Evolutionary conservation across 2,329 filamentous ascomycete genomes (phyloP).

Genomic region (Dothideomycetidae sp.): DNA sequence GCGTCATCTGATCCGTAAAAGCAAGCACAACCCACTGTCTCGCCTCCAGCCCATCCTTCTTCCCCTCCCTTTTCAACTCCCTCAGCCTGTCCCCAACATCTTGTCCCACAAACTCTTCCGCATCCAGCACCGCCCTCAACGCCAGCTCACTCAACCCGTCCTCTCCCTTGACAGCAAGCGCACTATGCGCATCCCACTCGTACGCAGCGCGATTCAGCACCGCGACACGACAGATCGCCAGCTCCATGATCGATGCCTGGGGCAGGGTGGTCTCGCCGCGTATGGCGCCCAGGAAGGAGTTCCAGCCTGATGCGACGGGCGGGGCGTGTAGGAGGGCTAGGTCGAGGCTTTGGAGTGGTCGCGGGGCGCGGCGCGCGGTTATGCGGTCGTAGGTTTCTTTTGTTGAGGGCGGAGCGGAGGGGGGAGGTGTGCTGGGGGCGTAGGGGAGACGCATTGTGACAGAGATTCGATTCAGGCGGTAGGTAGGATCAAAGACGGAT

Average conservation of each 20-base stretch:
- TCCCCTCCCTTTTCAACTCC: slow-evolving; percentile 14
- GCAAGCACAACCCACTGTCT: slow-evolving; percentile 21
- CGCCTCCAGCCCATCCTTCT: slow-evolving; percentile 15
- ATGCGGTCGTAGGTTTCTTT: slow-evolving; percentile 47
- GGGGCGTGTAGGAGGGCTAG: slow-evolving; percentile 62
- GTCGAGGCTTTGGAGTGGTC: slow-evolving; percentile 61
- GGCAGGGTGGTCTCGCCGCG: slow-evolving; percentile 21
- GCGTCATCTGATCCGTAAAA: slow-evolving; percentile 23
- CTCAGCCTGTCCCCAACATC: slow-evolving; percentile 19
- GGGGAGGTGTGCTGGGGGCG: slow-evolving; percentile 38
- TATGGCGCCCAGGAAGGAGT: slow-evolving; percentile 46
- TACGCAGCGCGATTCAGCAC: slow-evolving; percentile 24
- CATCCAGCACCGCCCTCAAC: slow-evolving; percentile 3
- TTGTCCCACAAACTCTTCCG: slow-evolving; percentile 17
- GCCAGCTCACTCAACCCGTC: slow-evolving; percentile 12
- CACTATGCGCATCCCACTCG: slow-evolving; percentile 24
- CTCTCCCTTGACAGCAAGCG: slow-evolving; percentile 20
- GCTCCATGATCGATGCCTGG: slow-evolving; percentile 19
- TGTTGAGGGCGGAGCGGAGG: slow-evolving; percentile 35
- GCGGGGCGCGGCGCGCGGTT: slow-evolving; percentile 49
- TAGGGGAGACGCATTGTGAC: slow-evolving; percentile 56
- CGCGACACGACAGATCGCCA: slow-evolving; percentile 25
- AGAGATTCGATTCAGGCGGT: no score
- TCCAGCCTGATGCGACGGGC: slow-evolving; percentile 62
- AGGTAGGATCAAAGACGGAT: no score